Base-by-base conservation (phyloP, 2,329 filamentous ascomycete genomes). In the Pestalotiopsis sp. region DNA sequence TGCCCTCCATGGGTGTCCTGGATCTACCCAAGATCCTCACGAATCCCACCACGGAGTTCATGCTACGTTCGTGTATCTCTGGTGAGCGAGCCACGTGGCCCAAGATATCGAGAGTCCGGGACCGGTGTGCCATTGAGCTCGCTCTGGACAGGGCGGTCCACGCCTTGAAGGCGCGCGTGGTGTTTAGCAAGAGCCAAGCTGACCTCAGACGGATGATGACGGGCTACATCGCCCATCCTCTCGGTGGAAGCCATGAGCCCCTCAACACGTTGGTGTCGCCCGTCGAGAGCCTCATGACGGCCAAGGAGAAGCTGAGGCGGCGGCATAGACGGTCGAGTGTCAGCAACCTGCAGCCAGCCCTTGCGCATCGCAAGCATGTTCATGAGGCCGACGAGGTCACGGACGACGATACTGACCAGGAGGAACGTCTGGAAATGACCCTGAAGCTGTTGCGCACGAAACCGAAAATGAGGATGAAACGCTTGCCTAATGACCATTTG, bases 61-160 rank as follows among this genome's bases (percentile, higher is more conserved):
- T 98, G 93, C 79, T 91, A 4, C 87, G 92, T 61, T 91, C 93
- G 9, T 92, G 92, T 74, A 82, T 93, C 6, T 87, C 89, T 31
- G 95, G 95, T 6, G 93, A 98, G 79, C 87, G 91, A 68, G 95
- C 95, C 2, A 97, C 95, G 0, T 98, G 95, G 95, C 94, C 95
- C 0, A 95, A 95, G 77, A 83, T 98, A 11, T 92, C 92, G 71
- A 90, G 94, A 13, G 92, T 98, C 74, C 87, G 93, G 52, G 96
- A 97, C 75, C 92, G 94, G 67, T 94, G 94, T 73, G 93, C 94
- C 3, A 93, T 98, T 67, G 95, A 98, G 78, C 82, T 97, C 61
- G 93, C 94, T 4, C 82, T 98, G 1, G 93, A 96, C 76, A 85
- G 88, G 23, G 92, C 92, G 2, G 91, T 95, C 1, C 90, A 92